Conservation (phyloP, 768 basidiomycete genomes). For the Cantharellus anzutake region DNA sequence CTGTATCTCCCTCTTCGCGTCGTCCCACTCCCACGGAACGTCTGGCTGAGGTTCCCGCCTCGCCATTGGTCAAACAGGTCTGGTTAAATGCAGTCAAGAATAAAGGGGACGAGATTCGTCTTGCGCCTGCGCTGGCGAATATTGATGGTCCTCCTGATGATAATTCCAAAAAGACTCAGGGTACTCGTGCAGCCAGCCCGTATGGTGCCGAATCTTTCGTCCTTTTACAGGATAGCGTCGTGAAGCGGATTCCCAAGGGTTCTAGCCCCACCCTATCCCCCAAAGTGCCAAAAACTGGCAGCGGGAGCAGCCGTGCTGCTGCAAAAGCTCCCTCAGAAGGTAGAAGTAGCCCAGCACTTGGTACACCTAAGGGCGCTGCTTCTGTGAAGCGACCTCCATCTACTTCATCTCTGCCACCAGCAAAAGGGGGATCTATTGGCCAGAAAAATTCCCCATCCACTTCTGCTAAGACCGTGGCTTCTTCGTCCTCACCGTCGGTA, state of each 20-base stretch:
- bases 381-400: conserved; percentile 18
- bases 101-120: neutral
- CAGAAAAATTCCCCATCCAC: conserved; percentile 16
- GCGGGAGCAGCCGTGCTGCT: neutral
- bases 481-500: neutral
- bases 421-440: too few relatives aligned
- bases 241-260: conserved; percentile 38
- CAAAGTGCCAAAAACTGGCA: neutral
- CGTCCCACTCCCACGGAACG: conserved; percentile 18
- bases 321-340: neutral
- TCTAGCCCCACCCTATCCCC: conserved; percentile 1
- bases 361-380: neutral
- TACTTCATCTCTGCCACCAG: conserved; percentile 21
- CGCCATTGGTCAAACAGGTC: conserved; percentile 15
- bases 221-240: conserved; percentile 66
- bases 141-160: conserved; percentile 15
- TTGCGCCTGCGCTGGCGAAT: conserved; percentile 19
- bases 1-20: conserved; percentile 42
- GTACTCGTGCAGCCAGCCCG: conserved; percentile 22
- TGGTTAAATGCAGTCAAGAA: neutral
- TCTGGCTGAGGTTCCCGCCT: conserved; percentile 16
- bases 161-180: neutral
- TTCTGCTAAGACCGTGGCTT: neutral
- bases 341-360: neutral
- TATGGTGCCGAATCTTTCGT: conserved; percentile 67